Base-by-base conservation (phyloP, 73 alveolate genomes). In the Paramecium caudatum region DNA sequence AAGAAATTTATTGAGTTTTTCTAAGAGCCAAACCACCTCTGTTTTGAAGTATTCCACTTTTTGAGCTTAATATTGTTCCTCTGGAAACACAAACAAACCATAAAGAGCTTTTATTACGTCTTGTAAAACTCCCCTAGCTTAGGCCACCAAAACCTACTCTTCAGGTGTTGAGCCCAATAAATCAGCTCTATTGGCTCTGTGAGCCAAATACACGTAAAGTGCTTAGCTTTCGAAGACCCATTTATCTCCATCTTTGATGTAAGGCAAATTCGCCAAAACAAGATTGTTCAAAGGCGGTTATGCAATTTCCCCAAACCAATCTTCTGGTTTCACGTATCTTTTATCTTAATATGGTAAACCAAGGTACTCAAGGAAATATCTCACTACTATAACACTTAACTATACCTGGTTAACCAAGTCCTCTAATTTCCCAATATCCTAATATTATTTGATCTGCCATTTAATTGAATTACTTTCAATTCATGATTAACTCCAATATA, bases 181-280 rank as follows among this genome's bases (percentile, higher is more conserved):
- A 16, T 46, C 78, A 17, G 94, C 78, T 43, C 47, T 61, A 49
- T 83, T 48, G 7, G 70, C 88, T 37, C 85, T 90, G 30, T 47
- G 69, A n/a, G 93, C 94, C 39, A 90, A 70, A 17, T 82, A 90
- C 21, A 50, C 69, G 36, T 19, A 25, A n/a, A 90, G 74, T 12
- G 94, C 94, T n/a, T 32, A 27, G 39, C 91, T 90, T 90, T 90
- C 93, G 13, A 45, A 47, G 46, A 85, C 12, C 25, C 49, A 47
- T 30, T 82, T 17, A 47, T 43, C 69, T 15, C 94, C 93, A 81
- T 90, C 94, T n/a, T 39, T 48, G 55, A 90, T 63, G 17, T 90
- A 90, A 15, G 94, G 94, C 9, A 90, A 82, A 32, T 90, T 90
- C 17, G 82, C 93, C 21, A 90, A 63, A 8, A 27, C 74, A 16